Evolutionary conservation across 108 stramenopile genomes (phyloP), one percentile per base, ranked within the genome.

Genomic region (Pinguiococcus pyrenoidosus): DNA sequence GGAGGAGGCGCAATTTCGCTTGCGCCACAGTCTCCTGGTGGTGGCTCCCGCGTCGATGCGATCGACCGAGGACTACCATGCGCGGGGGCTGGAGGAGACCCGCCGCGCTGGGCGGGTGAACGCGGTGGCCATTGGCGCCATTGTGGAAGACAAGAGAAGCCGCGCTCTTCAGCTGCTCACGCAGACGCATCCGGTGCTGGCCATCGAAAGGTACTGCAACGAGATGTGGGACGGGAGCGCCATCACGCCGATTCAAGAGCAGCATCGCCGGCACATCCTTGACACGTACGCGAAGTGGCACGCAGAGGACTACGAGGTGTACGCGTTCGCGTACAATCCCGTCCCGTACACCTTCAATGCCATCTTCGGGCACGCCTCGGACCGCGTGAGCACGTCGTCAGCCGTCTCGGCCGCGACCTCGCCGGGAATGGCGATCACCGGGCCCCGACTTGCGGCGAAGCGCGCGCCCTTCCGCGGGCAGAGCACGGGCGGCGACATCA

Each of bases 251-350:
- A 64, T 89, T 1, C 62, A 54, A 1, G 43, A 66, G 2, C 41
- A 48, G 28, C 84, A 89, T 53, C 42, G 82, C 23, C 43, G 65
- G 38, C 69, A 74, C 12, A 77, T 89, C 27, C 52, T 83, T 28
- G 79, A 82, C 48, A 82, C 81, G 0, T 74, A 68, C 26, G 75
- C 78, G 3, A 77, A 82, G 36, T 89, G 88, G 88, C 72, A 64
- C 53, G 74, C 86, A 1, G 83, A 78, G 13, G 92, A 91, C 42
- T 53, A 88, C 1, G 86, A 88, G 59, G 85, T 88, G 6, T 62
- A 76, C 27, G 87, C 89, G 14, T 91, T 94, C 56, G 78, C 84
- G 49, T 94, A 91, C 60, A 66, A 82, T 5, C 92, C 92, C 21
- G 70, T 94, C 18, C 87, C 92, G 0, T 75, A 81, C 54, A 84